Evolutionary conservation across 768 basidiomycete species (phyloP).

Genomic region (Russula foetens): DNA sequence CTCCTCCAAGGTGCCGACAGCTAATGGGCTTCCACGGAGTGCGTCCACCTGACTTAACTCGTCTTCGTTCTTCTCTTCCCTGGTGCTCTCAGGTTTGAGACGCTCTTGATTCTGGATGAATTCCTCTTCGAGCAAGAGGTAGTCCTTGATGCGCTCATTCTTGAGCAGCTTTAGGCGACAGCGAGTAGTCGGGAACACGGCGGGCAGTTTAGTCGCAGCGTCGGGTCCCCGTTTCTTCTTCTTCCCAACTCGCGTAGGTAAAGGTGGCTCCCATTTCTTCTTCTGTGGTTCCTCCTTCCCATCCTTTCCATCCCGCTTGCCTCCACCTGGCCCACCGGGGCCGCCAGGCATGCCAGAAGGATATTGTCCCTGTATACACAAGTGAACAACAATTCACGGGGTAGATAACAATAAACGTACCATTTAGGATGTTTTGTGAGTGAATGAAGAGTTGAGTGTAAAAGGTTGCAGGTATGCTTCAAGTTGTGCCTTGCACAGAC

Average conservation of each 20-base stretch:
- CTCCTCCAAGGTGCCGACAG: conserved; percentile 97
- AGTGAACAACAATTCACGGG: neutral
- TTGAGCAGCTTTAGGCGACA: conserved; percentile 94
- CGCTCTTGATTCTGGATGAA: conserved; percentile 90
- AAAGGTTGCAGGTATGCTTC: conserved; percentile 9
- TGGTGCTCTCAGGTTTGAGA: conserved; percentile 75
- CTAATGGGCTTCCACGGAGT: conserved; percentile 92
- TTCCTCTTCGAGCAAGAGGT: conserved; percentile 90
- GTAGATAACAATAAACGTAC: conserved; percentile 11
- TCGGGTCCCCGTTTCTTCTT: conserved; percentile 93
- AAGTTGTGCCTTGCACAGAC: neutral
- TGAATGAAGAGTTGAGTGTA: neutral
- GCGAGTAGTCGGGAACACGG: conserved; percentile 89
- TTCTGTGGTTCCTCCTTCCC: conserved; percentile 48
- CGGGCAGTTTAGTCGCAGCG: conserved; percentile 81
- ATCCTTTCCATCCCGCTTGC: conserved; percentile 26
- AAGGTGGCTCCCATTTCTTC: conserved; percentile 98
- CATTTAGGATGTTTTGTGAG: conserved; percentile 5
- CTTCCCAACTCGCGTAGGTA: conserved; percentile 94
- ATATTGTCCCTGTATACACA: conserved; percentile 53
- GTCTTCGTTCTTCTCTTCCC: conserved; percentile 94
- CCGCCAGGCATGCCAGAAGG: conserved; percentile 49
- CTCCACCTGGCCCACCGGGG: conserved; percentile 23
- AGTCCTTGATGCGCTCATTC: conserved; percentile 97
- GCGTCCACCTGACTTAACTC: conserved; percentile 92